A percentile compares a stretch with the other conserved stretches of the same genome.
phyloP scores from a whole-genome alignment of 2,329 filamentous ascomycete species.

The Ascochyta clinopodiicola region DNA sequence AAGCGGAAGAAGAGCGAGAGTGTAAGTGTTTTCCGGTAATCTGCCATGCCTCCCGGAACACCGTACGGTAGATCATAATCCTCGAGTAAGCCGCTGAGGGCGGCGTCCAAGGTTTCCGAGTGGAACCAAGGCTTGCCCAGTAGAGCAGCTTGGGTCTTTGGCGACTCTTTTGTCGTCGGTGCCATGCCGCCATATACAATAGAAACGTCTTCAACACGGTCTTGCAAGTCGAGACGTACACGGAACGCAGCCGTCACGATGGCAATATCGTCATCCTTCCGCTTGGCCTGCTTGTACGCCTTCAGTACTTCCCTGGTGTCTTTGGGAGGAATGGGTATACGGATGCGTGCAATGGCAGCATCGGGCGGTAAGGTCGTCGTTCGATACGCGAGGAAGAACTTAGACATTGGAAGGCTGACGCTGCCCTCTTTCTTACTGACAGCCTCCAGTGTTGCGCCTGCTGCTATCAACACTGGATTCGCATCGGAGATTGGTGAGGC shows the following conservation, averaged over 20 bases:
- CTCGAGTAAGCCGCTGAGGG: conserved; percentile 79
- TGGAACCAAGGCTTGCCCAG: conserved; percentile 79
- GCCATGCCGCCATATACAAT: conserved; percentile 96
- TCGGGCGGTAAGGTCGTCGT: conserved; percentile 79
- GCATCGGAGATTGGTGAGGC: conserved; percentile 95
- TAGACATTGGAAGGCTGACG: conserved; percentile 71
- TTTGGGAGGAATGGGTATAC: conserved; percentile 72
- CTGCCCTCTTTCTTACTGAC: conserved; percentile 70
- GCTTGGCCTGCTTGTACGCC: conserved; percentile 93
- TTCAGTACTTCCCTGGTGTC: conserved; percentile 79
- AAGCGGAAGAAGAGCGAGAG: conserved; percentile 97
- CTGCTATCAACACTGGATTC: conserved; percentile 88
- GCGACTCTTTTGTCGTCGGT: conserved; percentile 81
- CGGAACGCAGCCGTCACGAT: conserved; percentile 89
- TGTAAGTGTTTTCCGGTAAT: conserved; percentile 86
- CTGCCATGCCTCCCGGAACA: conserved; percentile 95
- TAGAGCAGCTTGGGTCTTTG: conserved; percentile 73
- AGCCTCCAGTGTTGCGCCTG: conserved; percentile 79
- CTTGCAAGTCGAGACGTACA: conserved; percentile 70
- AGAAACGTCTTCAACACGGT: conserved; percentile 73
- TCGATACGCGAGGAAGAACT: conserved; percentile 91
- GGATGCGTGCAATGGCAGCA: conserved; percentile 80
- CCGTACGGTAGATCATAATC: conserved; percentile 88
- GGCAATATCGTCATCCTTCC: conserved; percentile 96
- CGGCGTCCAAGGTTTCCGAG: conserved; percentile 80